These are phyloP conservation scores for Microthlaspi erraticum DNA, from an alignment of 345 rosid genomes.

Conservation along the genomic window DNA sequence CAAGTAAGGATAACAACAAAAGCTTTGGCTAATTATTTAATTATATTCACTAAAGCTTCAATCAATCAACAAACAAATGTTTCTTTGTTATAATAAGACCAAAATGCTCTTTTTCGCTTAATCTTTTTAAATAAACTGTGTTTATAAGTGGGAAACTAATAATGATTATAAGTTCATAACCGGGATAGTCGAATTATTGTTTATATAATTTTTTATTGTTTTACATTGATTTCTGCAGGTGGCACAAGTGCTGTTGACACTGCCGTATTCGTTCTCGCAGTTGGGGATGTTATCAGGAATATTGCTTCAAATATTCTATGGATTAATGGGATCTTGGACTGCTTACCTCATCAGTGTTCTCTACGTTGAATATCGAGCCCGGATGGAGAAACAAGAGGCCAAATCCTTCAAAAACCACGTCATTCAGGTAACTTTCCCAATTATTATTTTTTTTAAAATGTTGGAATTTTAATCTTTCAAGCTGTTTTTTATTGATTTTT, in stretches of 20 bases:
- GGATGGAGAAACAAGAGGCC: slow-evolving; percentile 88
- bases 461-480: too few relatives aligned
- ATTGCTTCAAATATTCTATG: slow-evolving; percentile 83
- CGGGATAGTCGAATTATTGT: too few relatives aligned
- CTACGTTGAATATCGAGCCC: slow-evolving; percentile 82
- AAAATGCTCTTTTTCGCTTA: slow-evolving; percentile 44
- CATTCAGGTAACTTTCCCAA: slow-evolving; percentile 49
- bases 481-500: neutral
- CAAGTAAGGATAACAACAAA: slow-evolving; percentile 53
- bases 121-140: slow-evolving; percentile 11
- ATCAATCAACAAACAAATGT: slow-evolving; percentile 3
- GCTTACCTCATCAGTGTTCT: slow-evolving; percentile 99
- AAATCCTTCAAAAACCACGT: slow-evolving; percentile 92
- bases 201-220: too few relatives aligned
- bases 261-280: slow-evolving; percentile 96
- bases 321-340: slow-evolving; percentile 93
- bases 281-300: slow-evolving; percentile 93
- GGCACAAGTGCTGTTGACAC: slow-evolving; percentile 91
- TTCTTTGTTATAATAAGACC: slow-evolving; percentile 40
- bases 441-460: too few relatives aligned
- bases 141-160: neutral
- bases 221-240: slow-evolving; percentile 47
- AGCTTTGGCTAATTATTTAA: neutral
- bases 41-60: neutral
- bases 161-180: too few relatives aligned